phyloP scores from a whole-genome alignment of 495 filamentous ascomycete species.

The Melanomma pulvis-pyrius region DNA sequence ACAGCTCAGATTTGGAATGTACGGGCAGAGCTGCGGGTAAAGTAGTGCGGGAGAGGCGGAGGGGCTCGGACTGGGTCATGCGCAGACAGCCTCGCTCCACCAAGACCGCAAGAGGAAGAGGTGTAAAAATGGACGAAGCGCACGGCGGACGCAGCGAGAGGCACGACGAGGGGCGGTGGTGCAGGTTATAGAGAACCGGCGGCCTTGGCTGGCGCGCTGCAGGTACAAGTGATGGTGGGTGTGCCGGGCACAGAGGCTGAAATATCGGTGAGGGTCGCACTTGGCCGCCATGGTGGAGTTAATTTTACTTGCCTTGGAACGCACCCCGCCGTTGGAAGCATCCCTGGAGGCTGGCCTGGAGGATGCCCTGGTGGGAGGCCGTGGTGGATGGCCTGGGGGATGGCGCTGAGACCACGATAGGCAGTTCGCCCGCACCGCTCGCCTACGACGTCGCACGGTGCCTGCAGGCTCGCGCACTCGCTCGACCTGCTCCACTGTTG shows the following conservation, averaged over 20 bases:
- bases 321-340: slow-evolving; percentile 28
- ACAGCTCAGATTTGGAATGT: slow-evolving; percentile 8
- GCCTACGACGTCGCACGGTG: slow-evolving; percentile 24
- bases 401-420: slow-evolving; percentile 30
- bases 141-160: slow-evolving; percentile 22
- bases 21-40: slow-evolving; percentile 4
- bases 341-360: no score
- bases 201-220: slow-evolving; percentile 12
- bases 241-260: slow-evolving; percentile 26
- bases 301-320: slow-evolving; percentile 34
- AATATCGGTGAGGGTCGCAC: slow-evolving; percentile 36
- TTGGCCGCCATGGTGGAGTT: slow-evolving; percentile 19
- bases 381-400: no score
- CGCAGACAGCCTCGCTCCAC: slow-evolving; percentile 30
- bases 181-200: slow-evolving; percentile 23
- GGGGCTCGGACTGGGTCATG: slow-evolving; percentile 34
- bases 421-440: slow-evolving; percentile 27
- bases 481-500: background rate
- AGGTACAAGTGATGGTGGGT: slow-evolving; percentile 24
- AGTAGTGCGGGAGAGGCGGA: slow-evolving; percentile 25
- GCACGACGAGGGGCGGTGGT: slow-evolving; percentile 11
- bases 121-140: slow-evolving; percentile 16
- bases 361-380: no score
- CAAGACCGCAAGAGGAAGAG: slow-evolving; percentile 22
- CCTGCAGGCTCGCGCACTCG: slow-evolving; percentile 21